Evolutionary conservation across 2,329 filamentous ascomycete genomes (phyloP), one percentile per base, ranked within the genome.

Genomic region (Fusarium nisikadoi): DNA sequence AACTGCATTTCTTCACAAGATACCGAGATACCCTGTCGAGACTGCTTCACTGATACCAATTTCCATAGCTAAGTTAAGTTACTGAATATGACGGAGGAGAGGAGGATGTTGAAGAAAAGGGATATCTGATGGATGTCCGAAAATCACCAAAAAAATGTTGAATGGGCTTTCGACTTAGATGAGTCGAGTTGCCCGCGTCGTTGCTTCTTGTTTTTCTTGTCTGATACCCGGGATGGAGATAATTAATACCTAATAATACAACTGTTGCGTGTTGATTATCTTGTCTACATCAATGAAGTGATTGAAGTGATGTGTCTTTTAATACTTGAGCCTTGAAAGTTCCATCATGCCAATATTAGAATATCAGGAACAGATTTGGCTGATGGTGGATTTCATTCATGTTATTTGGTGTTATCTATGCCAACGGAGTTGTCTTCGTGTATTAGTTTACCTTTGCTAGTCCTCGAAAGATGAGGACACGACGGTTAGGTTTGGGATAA

Each of bases 11-110:
- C 79, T 81, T 82, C 79, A 79, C 79, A 81, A 83, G 81, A 83
- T 83, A 83, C 81, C 83, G 83, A 86, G 85, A 87, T 86, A 87
- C 85, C 85, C 85, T 84, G 82, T 85, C 82, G 80, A 86, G 82
- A 85, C 83, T 85, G 83, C 82, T 82, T 82, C 79, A 79, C 77
- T 82, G 81, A 82, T 82, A 82, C 80, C 81, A 81, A 75, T 81
- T 81, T 81, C 73, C 73, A 80, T 79, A 79, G 73, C 36, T 70
- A 47, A 79, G 73, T 73, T 72, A 47, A 79, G 73, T 73, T 72
- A 47, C 70, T 73, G 65, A 72, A 74, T 70, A 67, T 66, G 60
- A 68, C 59, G 64, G 70, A 57, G 45, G 60, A 70, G 53, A 69
- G 49, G 54, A 65, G 66, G 73, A 73, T 68, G 62, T 57, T 56